Base-by-base conservation (phyloP, 2,329 filamentous ascomycete genomes). In the Emericellopsis atlantica region DNA sequence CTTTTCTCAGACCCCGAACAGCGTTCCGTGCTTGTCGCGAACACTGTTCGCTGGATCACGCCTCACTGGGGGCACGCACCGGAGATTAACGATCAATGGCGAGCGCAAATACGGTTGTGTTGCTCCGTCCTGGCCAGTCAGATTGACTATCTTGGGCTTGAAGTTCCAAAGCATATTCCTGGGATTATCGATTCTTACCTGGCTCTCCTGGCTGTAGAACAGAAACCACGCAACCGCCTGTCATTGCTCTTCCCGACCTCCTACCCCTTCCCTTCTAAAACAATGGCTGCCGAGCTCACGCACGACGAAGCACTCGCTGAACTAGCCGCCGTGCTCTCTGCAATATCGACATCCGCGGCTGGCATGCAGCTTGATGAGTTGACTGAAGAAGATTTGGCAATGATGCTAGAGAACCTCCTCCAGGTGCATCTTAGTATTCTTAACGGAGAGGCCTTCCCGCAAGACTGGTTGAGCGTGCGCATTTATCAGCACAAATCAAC, bases 401-500 rank as follows among this genome's bases (percentile, higher is more conserved):
- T 76, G 3, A 76, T 95, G 34, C 58, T 95, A 9, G 80, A 86
- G 48, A 84, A 88, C 51, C 76, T 83, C 0, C 71, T 98, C 22
- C 81, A 84, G 45, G 83, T 94, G 7, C 81, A 94, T 53, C 85
- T 88, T 60, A 95, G 88, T 48, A 87, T 98, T 40, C 67, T 98
- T 10, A 78, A 81, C 43, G 88, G 88, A 49, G 85, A 93, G 53
- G 87, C 92, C 0, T 96, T 95, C 60, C 92, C 93, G 1, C 67
- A 76, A 15, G 79, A 76, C 44, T 98, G 92, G 93, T 69, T 98
- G 36, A 96, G 89, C 57, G 76, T 95, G 41, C 84, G 93, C 53
- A 92, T 96, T 33, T 92, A 85, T 60, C 85, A 95, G 54, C 87
- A 95, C 64, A 87, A 87, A 54, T 90, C 88, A 15, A 85, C 85